A percentile compares a stretch with the other conserved stretches of the same genome.
Conservation (phyloP, 495 filamentous ascomycete genomes). For the Aspergillus indologenus region DNA sequence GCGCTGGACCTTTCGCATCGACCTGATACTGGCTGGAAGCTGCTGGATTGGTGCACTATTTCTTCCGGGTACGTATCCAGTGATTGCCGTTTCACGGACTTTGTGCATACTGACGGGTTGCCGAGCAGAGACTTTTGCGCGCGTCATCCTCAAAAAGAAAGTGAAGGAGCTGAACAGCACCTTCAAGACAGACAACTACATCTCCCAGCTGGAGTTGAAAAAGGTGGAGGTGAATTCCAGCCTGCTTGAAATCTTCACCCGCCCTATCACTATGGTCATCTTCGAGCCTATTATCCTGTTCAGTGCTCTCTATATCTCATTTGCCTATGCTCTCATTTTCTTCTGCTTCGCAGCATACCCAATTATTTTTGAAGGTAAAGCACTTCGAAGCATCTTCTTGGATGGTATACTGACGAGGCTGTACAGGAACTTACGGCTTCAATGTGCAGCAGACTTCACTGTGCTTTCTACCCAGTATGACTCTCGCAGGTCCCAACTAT, state of each 20-base stretch:
- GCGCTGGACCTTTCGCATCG: constrained; percentile 66
- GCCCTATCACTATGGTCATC: constrained; percentile 46
- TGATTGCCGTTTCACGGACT: not conserved
- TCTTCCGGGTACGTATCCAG: constrained; percentile 39
- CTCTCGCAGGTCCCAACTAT: too few species aligned
- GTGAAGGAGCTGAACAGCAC: constrained; percentile 61
- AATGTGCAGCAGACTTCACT: constrained; percentile 39
- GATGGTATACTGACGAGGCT: not conserved
- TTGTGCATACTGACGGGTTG: not conserved
- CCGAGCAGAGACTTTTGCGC: constrained; percentile 22
- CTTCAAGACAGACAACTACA: constrained; percentile 29
- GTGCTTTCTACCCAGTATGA: constrained; percentile 41
- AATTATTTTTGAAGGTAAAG: constrained; percentile 53
- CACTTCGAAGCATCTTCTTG: not conserved
- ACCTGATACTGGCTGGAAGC: constrained; percentile 53
- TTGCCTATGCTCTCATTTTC: constrained; percentile 72
- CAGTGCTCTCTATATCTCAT: constrained; percentile 63
- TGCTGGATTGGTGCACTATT: constrained; percentile 43
- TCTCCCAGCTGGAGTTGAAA: not conserved
- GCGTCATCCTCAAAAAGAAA: constrained; percentile 61
- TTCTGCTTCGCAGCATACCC: constrained; percentile 68
- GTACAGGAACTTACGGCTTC: constrained; percentile 33
- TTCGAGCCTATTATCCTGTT: constrained; percentile 64
- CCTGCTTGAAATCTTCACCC: constrained; percentile 37
- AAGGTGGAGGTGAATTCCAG: not conserved